Evolutionary conservation across 2,329 filamentous ascomycete species (phyloP).

Genomic region (Diaporthe ampelina): DNA sequence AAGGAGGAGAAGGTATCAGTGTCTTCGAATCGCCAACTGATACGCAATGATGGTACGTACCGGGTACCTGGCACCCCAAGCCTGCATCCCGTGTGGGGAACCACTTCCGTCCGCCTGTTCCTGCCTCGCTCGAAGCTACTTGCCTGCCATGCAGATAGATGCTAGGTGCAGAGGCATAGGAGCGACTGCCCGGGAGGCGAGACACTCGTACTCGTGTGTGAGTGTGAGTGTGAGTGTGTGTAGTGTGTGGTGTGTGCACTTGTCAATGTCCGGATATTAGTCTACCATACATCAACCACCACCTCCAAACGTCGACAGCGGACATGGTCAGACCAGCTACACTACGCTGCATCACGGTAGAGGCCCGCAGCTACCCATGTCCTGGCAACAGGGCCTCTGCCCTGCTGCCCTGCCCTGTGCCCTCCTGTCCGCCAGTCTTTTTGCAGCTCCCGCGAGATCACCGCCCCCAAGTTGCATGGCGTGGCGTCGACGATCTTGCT

Average conservation of each 20-base stretch:
- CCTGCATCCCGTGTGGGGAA: constrained; percentile 25
- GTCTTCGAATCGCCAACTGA: not conserved
- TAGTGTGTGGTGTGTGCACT: not conserved
- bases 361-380: constrained; percentile 25
- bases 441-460: constrained; percentile 26
- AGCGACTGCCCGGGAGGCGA: not conserved
- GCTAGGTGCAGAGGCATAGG: too few relatives aligned
- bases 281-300: constrained; percentile 2
- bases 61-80: not conserved
- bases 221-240: not conserved
- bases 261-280: not conserved
- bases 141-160: not conserved
- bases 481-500: constrained; percentile 30
- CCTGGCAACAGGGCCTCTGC: constrained; percentile 17
- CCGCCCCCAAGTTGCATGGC: constrained; percentile 33
- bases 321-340: constrained; percentile 19
- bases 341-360: not conserved
- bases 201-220: not conserved
- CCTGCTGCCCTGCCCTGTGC: constrained; percentile 5
- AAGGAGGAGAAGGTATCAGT: not conserved
- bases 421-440: constrained; percentile 4
- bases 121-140: constrained; percentile 14
- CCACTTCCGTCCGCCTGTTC: constrained; percentile 18
- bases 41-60: not conserved
- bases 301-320: not conserved